Percentiles rank a stretch among this genome's conserved stretches.
phyloP scores from a whole-genome alignment of 805 yeast genomes.

The Candida sphagnicola region DNA sequence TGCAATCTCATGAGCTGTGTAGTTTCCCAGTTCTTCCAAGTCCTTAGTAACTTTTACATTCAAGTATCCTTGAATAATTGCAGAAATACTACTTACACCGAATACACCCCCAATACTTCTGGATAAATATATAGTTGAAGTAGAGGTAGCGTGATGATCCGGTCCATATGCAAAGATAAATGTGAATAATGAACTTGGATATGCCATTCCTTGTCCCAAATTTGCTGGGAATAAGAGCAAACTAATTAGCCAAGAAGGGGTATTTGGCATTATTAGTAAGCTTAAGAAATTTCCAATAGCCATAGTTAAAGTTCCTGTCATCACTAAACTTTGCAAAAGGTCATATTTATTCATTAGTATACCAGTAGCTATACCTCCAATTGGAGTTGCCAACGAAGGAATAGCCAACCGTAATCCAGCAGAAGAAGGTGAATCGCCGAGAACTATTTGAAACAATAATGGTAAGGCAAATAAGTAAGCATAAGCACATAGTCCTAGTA shows the following conservation, averaged over 20 bases:
- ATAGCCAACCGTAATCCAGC: slow-evolving; percentile 40
- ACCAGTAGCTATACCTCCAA: slow-evolving; percentile 40
- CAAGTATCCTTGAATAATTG: slow-evolving; percentile 15
- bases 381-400: slow-evolving; percentile 40
- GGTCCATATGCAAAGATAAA: slow-evolving; percentile 29
- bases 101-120: slow-evolving; percentile 39
- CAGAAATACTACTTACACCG: slow-evolving; percentile 31
- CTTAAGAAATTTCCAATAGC: slow-evolving; percentile 30
- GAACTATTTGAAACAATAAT: slow-evolving; percentile 36
- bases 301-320: slow-evolving; percentile 31
- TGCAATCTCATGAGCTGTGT: slow-evolving; percentile 11
- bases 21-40: slow-evolving; percentile 9
- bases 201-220: slow-evolving; percentile 36
- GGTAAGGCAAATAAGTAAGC: slow-evolving; percentile 42
- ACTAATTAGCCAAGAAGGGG: slow-evolving; percentile 22
- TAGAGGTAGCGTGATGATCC: slow-evolving; percentile 34
- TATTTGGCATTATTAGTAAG: slow-evolving; percentile 15
- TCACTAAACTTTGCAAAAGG: slow-evolving; percentile 21
- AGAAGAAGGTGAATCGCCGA: slow-evolving; percentile 35
- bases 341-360: slow-evolving; percentile 29
- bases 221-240: slow-evolving; percentile 30
- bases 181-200: slow-evolving; percentile 32
- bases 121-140: slow-evolving; percentile 34
- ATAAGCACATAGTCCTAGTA: slow-evolving; percentile 35
- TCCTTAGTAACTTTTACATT: slow-evolving; percentile 10